phyloP scores from a whole-genome alignment of 129 eudicot species.

The Arctium minus region DNA sequence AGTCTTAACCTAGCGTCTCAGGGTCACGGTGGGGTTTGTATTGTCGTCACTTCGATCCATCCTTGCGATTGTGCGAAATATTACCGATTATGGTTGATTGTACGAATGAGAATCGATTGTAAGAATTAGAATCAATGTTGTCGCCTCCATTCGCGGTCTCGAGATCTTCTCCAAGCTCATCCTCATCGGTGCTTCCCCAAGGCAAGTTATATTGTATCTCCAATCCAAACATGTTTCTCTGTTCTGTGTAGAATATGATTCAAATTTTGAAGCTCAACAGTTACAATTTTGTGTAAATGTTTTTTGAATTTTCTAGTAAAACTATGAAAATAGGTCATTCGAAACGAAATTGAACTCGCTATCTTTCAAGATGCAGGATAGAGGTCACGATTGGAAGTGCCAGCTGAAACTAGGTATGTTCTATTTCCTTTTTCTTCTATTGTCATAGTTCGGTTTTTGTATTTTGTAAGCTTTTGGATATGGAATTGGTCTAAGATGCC shows the following conservation, averaged over 20 bases:
- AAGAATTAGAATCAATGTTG: not conserved
- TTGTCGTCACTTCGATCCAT: too few species aligned
- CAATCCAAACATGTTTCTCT: not conserved
- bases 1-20: too few species aligned
- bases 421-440: not conserved
- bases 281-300: not conserved
- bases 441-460: not conserved
- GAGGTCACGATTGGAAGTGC: too few species aligned
- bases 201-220: conserved; percentile 5
- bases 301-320: not conserved
- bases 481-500: not conserved
- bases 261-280: not conserved
- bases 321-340: not conserved
- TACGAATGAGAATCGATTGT: too few species aligned
- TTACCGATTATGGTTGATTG: too few species aligned
- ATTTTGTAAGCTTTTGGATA: not conserved
- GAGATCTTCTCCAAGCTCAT: conserved; percentile 26
- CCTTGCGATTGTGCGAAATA: too few species aligned
- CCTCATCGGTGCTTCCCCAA: conserved; percentile 38
- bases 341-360: not conserved
- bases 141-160: conserved; percentile 35
- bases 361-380: not conserved
- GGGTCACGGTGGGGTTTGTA: too few species aligned
- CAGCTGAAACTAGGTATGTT: not conserved
- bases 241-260: not conserved